These are phyloP conservation scores for Mrakia gelida DNA, from an alignment of 768 basidiomycete species.

Conservation along the genomic window DNA sequence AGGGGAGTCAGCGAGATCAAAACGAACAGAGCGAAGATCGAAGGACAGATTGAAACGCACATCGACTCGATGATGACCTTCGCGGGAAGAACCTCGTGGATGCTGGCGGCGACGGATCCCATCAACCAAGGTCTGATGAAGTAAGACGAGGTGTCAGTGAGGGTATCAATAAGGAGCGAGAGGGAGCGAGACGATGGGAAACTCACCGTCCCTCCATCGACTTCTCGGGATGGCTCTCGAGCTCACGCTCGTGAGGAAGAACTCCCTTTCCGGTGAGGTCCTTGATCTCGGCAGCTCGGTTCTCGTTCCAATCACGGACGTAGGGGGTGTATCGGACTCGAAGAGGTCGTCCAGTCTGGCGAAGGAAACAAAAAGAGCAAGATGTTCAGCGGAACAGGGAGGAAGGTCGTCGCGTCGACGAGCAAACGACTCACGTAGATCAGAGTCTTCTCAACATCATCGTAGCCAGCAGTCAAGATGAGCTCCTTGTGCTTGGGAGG, in stretches of 20 bases:
- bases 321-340: slow-evolving; percentile 80
- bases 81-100: slow-evolving; percentile 68
- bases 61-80: slow-evolving; percentile 77
- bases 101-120: slow-evolving; percentile 66
- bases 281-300: slow-evolving; percentile 70
- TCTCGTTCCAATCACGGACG: slow-evolving; percentile 71
- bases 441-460: slow-evolving; percentile 19
- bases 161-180: not conserved
- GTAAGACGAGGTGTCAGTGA: not conserved
- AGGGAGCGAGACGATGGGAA: not conserved
- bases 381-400: not conserved
- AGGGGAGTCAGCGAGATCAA: not conserved
- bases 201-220: slow-evolving; percentile 45
- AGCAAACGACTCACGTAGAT: slow-evolving; percentile 7
- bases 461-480: slow-evolving; percentile 42
- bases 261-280: slow-evolving; percentile 77
- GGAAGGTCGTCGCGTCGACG: not conserved
- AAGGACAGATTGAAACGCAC: slow-evolving; percentile 38
- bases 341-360: slow-evolving; percentile 70
- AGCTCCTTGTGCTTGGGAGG: slow-evolving; percentile 78
- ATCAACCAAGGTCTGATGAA: slow-evolving; percentile 62
- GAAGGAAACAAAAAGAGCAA: not conserved
- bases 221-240: slow-evolving; percentile 77
- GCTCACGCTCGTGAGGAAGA: slow-evolving; percentile 64
- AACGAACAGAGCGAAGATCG: not conserved